A percentile compares a stretch with the other conserved stretches of the same genome.
Conservation (phyloP, 495 filamentous ascomycete genomes). For the Chaetomidium leptoderma region DNA sequence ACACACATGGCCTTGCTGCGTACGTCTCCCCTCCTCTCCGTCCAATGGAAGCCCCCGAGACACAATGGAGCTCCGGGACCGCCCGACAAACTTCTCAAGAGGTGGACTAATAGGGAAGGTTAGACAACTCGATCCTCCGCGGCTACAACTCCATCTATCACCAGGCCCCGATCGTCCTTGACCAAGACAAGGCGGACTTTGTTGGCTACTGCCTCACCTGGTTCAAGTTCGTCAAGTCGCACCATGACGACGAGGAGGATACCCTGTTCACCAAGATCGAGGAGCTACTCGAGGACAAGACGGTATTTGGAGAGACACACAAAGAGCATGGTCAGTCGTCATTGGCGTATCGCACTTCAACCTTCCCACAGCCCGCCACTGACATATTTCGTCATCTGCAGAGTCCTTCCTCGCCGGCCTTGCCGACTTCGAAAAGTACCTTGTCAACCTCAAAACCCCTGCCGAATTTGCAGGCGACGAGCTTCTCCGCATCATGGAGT, state of each 20-base stretch:
- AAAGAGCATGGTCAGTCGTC: slow-evolving; percentile 45
- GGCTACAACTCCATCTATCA: slow-evolving; percentile 58
- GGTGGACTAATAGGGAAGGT: slow-evolving; percentile 5
- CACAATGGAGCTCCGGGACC: background rate
- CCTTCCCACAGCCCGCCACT: background rate
- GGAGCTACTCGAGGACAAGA: slow-evolving; percentile 43
- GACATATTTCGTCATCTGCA: slow-evolving; percentile 19
- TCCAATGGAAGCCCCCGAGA: background rate
- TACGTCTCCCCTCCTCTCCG: background rate
- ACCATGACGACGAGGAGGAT: slow-evolving; percentile 53
- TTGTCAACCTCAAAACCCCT: slow-evolving; percentile 32
- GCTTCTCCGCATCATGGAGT: slow-evolving; percentile 45
- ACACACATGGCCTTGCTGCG: slow-evolving; percentile 55
- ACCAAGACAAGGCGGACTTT: slow-evolving; percentile 46
- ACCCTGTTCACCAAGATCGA: slow-evolving; percentile 51
- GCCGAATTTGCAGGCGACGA: slow-evolving; percentile 40
- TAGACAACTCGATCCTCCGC: slow-evolving; percentile 54
- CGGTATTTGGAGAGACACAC: slow-evolving; percentile 45
- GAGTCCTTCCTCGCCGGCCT: slow-evolving; percentile 50
- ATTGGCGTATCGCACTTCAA: background rate
- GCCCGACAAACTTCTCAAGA: background rate
- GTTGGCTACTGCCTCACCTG: slow-evolving; percentile 49
- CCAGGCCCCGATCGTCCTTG: slow-evolving; percentile 42
- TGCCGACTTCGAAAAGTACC: slow-evolving; percentile 46
- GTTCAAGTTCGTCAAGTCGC: slow-evolving; percentile 50